Conservation (phyloP, 2,329 filamentous ascomycete genomes). For the Sarocladiaceae sp. region DNA sequence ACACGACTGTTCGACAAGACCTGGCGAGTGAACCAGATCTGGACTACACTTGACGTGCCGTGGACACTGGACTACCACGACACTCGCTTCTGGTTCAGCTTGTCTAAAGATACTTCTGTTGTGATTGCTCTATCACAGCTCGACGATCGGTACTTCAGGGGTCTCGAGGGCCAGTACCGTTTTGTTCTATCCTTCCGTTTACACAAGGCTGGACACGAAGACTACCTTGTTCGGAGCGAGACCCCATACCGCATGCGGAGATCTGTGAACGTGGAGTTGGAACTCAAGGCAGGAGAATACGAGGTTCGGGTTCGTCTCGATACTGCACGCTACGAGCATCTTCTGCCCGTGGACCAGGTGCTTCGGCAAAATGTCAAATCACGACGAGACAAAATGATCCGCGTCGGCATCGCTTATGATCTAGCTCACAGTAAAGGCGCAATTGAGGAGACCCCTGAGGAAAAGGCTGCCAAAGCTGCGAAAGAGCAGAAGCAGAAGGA, state of each 20-base stretch:
- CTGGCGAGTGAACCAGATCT: constrained; percentile 45
- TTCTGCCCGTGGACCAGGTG: constrained; percentile 57
- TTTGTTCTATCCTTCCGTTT: constrained; percentile 52
- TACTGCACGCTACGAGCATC: constrained; percentile 53
- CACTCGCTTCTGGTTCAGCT: constrained; percentile 45
- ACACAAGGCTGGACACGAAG: constrained; percentile 44
- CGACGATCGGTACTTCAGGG: constrained; percentile 53
- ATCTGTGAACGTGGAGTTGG: constrained; percentile 72
- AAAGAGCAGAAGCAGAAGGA: constrained; percentile 38
- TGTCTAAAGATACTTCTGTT: constrained; percentile 44
- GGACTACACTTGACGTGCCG: constrained; percentile 49
- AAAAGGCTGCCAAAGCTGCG: constrained; percentile 42
- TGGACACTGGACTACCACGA: constrained; percentile 54
- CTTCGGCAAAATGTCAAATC: constrained; percentile 60
- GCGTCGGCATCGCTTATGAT: constrained; percentile 67
- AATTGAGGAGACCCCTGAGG: constrained; percentile 42
- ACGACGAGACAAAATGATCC: constrained; percentile 66
- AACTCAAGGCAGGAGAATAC: constrained; percentile 71
- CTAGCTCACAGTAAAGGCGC: constrained; percentile 64
- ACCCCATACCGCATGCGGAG: constrained; percentile 60
- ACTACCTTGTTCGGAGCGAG: constrained; percentile 52
- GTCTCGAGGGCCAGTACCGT: constrained; percentile 51
- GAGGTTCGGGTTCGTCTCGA: constrained; percentile 71
- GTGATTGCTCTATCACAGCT: constrained; percentile 55
- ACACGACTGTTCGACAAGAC: constrained; percentile 54